These are phyloP conservation scores for Lodderomyces theae DNA, from an alignment of 1,139 yeast genomes.

Conservation along the genomic window DNA sequence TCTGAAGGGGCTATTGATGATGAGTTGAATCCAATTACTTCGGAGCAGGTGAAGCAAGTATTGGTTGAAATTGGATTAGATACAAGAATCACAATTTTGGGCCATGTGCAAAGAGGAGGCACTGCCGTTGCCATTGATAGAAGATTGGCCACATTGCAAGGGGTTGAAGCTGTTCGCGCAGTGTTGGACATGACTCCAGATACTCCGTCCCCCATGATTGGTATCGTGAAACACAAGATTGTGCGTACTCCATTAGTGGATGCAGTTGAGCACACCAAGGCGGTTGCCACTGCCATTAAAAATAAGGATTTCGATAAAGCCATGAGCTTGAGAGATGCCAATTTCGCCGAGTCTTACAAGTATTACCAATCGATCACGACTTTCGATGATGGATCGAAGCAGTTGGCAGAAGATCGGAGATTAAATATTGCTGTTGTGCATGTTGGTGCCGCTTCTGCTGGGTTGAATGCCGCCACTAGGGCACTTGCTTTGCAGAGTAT, in stretches of 20 bases:
- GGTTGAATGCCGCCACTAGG: constrained; percentile 88
- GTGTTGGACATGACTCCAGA: constrained; percentile 85
- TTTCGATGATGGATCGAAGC: constrained; percentile 60
- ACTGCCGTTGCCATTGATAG: constrained; percentile 94
- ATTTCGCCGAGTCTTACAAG: constrained; percentile 73
- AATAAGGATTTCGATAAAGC: constrained; percentile 80
- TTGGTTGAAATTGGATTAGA: constrained; percentile 83
- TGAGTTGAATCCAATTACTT: constrained; percentile 75
- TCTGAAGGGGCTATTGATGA: constrained; percentile 96
- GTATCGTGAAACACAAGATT: constrained; percentile 81
- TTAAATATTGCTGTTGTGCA: constrained; percentile 79
- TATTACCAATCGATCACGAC: constrained; percentile 70
- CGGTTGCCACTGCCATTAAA: constrained; percentile 83
- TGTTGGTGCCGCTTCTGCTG: constrained; percentile 97
- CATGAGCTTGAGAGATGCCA: constrained; percentile 81
- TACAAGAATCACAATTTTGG: constrained; percentile 90
- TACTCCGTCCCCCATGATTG: constrained; percentile 94
- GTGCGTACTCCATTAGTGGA: constrained; percentile 82
- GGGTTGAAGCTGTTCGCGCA: constrained; percentile 95
- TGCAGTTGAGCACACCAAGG: constrained; percentile 81
- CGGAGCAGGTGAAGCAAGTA: constrained; percentile 75
- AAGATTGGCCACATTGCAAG: constrained; percentile 87
- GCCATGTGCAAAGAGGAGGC: constrained; percentile 99
- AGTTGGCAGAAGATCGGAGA: constrained; percentile 50
- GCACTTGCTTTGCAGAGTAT: constrained; percentile 90